Percentiles rank a stretch among this genome's conserved stretches.
Conservation (phyloP, 352 stramenopile species). For the Phytophthora melonis region DNA sequence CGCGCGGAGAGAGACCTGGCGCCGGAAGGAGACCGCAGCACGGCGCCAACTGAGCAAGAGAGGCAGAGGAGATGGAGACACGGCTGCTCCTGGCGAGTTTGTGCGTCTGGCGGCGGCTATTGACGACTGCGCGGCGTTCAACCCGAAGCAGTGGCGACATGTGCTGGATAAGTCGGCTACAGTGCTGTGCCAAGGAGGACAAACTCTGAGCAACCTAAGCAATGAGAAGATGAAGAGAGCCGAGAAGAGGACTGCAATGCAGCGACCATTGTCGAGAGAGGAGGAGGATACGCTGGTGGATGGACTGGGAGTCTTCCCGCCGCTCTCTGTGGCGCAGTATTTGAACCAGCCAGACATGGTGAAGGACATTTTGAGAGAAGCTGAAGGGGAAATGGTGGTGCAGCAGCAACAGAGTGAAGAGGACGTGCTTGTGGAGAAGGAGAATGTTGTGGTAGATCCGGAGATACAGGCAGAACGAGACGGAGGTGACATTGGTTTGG, state of each 20-base stretch:
- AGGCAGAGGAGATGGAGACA: not conserved
- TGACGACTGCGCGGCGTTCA: conserved; percentile 58
- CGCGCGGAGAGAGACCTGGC: not conserved
- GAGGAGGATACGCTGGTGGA: conserved; percentile 26
- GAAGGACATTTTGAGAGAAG: conserved; percentile 38
- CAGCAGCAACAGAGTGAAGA: not conserved
- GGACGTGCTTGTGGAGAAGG: not conserved
- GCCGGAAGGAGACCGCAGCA: not conserved
- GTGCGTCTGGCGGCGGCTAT: conserved; percentile 60
- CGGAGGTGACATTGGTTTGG: not conserved
- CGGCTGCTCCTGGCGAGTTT: conserved; percentile 34
- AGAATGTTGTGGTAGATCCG: not conserved
- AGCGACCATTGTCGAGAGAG: conserved; percentile 37
- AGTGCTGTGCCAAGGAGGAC: conserved; percentile 24
- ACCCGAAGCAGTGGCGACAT: conserved; percentile 63
- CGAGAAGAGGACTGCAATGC: not conserved
- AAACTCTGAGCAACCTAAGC: not conserved
- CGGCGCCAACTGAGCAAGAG: not conserved
- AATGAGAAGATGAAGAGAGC: not conserved
- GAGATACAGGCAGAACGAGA: conserved; percentile 5
- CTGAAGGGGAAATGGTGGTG: not conserved
- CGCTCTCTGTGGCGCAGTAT: conserved; percentile 47
- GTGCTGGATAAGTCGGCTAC: conserved; percentile 54
- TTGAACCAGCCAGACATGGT: conserved; percentile 57
- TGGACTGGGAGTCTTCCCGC: conserved; percentile 8